Conservation (phyloP, 2,329 filamentous ascomycete species). For the Beauveria varroae region DNA sequence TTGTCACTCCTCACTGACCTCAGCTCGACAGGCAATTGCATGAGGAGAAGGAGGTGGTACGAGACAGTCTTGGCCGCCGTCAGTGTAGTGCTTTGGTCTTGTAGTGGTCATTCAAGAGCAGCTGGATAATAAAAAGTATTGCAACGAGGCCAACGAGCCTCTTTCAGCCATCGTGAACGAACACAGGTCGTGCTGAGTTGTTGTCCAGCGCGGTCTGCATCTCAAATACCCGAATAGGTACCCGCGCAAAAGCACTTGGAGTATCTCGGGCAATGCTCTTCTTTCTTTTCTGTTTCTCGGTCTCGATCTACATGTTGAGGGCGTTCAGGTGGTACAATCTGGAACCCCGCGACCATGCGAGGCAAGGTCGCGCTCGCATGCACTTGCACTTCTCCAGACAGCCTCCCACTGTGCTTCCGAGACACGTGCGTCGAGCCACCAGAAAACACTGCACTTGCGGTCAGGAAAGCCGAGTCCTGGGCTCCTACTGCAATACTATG, state of each 20-base stretch:
- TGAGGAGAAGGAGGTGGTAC: background rate
- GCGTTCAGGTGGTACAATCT: background rate
- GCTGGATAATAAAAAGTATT: background rate
- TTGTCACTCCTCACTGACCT: background rate
- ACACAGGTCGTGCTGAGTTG: background rate
- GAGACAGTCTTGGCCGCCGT: background rate
- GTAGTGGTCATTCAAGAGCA: background rate
- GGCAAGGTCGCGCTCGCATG: background rate
- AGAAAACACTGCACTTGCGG: background rate
- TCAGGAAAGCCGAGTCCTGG: background rate
- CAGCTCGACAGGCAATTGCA: background rate
- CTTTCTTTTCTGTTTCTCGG: background rate
- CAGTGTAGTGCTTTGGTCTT: background rate
- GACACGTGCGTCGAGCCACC: background rate
- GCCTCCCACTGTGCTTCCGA: slow-evolving; percentile 1
- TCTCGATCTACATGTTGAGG: background rate
- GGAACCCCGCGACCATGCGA: background rate
- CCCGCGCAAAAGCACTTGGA: too few species aligned
- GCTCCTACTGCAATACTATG: background rate
- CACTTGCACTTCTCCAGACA: background rate
- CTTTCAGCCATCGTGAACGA: too few species aligned
- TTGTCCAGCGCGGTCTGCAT: background rate
- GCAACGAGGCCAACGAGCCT: too few species aligned
- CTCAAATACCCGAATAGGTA: too few species aligned
- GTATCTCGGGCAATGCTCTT: too few species aligned